phyloP scores from a whole-genome alignment of 2,329 filamentous ascomycete species.

The Metarhizium guizhouense region DNA sequence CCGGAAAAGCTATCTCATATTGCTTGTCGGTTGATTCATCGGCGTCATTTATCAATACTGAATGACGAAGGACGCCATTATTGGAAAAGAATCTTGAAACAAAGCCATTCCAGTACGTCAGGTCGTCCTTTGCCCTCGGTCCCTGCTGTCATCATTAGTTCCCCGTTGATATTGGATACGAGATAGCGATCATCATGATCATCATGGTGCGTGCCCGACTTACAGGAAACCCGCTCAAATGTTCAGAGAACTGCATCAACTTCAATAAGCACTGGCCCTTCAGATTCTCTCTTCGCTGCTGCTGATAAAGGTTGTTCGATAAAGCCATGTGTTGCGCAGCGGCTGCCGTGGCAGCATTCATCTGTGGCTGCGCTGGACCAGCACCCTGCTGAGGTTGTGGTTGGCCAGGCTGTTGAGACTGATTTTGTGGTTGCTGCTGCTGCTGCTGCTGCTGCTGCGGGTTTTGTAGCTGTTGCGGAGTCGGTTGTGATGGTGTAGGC shows the following conservation, averaged over 20 bases:
- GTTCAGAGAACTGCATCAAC: constrained; percentile 54
- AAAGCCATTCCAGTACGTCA: constrained; percentile 71
- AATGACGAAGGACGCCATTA: constrained; percentile 67
- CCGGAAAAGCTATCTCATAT: constrained; percentile 77
- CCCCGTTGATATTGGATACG: background rate
- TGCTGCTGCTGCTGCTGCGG: constrained; percentile 23
- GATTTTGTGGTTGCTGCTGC: constrained; percentile 24
- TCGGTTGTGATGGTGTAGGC: constrained; percentile 11
- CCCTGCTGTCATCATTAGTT: constrained; percentile 27
- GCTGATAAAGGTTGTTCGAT: constrained; percentile 30
- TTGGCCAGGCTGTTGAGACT: constrained; percentile 17
- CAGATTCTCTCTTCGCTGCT: constrained; percentile 41
- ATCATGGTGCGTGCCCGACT: constrained; percentile 10
- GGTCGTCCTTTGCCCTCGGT: constrained; percentile 54
- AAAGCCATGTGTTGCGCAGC: constrained; percentile 27
- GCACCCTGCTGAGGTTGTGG: constrained; percentile 2
- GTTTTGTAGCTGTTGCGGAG: constrained; percentile 17
- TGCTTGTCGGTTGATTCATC: constrained; percentile 60
- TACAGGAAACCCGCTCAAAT: constrained; percentile 49
- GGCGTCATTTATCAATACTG: constrained; percentile 48
- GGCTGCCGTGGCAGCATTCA: constrained; percentile 14
- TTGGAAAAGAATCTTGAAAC: constrained; percentile 74
- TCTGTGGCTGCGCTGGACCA: constrained; percentile 16
- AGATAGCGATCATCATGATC: background rate
- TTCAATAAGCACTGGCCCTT: constrained; percentile 51